Base-by-base conservation (phyloP, 2,329 filamentous ascomycete genomes). In the Cordyceps farinosa region DNA sequence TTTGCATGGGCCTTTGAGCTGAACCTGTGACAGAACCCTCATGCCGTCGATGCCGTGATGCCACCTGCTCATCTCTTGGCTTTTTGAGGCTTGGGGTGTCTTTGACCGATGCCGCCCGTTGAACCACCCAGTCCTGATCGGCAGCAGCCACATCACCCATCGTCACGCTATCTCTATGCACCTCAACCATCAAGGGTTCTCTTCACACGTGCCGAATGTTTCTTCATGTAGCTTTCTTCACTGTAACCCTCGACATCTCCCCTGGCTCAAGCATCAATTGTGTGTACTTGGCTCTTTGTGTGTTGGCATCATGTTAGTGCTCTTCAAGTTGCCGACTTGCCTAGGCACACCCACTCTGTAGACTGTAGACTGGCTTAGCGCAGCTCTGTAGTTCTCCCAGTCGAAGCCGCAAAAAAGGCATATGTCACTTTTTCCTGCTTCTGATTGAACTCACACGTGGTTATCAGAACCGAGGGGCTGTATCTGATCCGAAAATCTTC, bases 21-120 rank as follows among this genome's bases (percentile, higher is more conserved):
- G 54, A 57, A 57, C 54, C 54, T 57, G 54, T 29, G 54, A 57
- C 54, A 57, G 15, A n/a, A 6, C 30, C 44, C 17, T 47, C 17
- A 45, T 47, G 29, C 42, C 45, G 44, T 22, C 42, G 54, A 57
- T 45, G 40, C 54, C 42, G 30, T 47, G 40, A 45, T 55, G n/a
- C 27, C 11, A 38, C 36, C 27, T 15, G 47, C 47, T 17, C 27
- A 50, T 30, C 22, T 5, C 44, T 29, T 47, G 44, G 17, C 11
- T 50, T 27, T 7, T 50, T n/a, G n/a, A 22, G 17, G 10, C 44
- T 47, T 9, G 44, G 4, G 44, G 36, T 38, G 36, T 38, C 36
- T 8, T 38, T 10, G 9, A 38, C 36, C 36, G 36, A 38, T 38
- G 36, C 36, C 36, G 36, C 36, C 36, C 36, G 36, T 10, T 38